Percentiles rank a stretch among this genome's conserved stretches.
phyloP scores from a whole-genome alignment of 495 filamentous ascomycete species.

The Tetracladium marchalianum region DNA sequence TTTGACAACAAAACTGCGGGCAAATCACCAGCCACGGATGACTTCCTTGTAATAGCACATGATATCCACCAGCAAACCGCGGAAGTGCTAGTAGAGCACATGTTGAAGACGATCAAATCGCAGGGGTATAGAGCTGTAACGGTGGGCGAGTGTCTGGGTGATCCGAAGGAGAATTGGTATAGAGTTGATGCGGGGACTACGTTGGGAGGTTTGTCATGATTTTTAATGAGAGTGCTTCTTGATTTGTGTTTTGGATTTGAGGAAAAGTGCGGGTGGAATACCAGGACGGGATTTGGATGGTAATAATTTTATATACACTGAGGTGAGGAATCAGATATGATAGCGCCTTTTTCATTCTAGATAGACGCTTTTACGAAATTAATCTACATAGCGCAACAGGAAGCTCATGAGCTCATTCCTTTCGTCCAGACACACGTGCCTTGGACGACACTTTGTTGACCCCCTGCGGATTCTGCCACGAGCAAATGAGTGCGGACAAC shows the following conservation, averaged over 20 bases:
- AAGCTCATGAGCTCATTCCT: too few relatives aligned
- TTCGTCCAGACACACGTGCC: too few relatives aligned
- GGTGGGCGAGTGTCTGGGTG: slow-evolving; percentile 29
- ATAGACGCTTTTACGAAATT: too few relatives aligned
- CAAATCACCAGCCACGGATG: slow-evolving; percentile 27
- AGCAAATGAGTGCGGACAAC: too few relatives aligned
- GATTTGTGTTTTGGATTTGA: background rate
- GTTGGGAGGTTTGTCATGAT: background rate
- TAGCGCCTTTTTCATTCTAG: too few relatives aligned
- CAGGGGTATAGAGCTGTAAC: slow-evolving; percentile 39
- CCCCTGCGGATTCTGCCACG: too few relatives aligned
- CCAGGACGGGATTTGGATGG: too few relatives aligned
- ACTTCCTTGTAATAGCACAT: slow-evolving; percentile 38
- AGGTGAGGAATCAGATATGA: too few relatives aligned
- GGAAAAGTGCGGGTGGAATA: too few relatives aligned
- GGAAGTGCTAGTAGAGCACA: slow-evolving; percentile 54
- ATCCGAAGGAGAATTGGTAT: slow-evolving; percentile 35
- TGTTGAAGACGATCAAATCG: slow-evolving; percentile 39
- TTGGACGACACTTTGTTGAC: too few relatives aligned
- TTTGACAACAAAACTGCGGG: slow-evolving; percentile 43
- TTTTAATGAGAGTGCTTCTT: background rate
- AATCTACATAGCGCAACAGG: too few relatives aligned
- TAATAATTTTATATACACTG: too few relatives aligned
- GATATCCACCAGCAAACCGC: slow-evolving; percentile 61
- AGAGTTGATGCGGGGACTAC: slow-evolving; percentile 9